Conservation (phyloP, 78 protist genomes). For the Diacronema lutheri region DNA sequence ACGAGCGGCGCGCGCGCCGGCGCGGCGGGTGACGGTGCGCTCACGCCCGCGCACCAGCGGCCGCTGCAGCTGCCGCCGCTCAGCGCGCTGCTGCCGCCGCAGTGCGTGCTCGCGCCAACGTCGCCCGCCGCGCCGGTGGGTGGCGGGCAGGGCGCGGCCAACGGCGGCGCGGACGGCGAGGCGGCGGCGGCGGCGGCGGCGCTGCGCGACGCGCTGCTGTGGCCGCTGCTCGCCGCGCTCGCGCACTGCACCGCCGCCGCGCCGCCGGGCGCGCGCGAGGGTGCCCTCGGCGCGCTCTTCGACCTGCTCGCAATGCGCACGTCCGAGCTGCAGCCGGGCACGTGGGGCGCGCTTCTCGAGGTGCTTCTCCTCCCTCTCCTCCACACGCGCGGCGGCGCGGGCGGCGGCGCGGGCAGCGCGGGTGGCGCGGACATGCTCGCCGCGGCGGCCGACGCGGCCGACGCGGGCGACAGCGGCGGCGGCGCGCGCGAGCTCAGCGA, state of each 20-base stretch:
- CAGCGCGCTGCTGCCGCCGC: not conserved
- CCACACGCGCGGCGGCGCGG: not conserved
- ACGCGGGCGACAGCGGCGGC: too few species aligned
- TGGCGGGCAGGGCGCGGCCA: not conserved
- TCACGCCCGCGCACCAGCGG: not conserved
- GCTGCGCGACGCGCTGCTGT: not conserved
- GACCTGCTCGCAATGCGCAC: not conserved
- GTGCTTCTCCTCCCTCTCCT: not conserved
- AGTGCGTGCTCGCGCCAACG: not conserved
- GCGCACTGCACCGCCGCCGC: not conserved
- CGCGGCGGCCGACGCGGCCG: too few species aligned
- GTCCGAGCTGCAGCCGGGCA: too few species aligned
- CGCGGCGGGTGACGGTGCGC: too few species aligned
- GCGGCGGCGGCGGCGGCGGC: not conserved
- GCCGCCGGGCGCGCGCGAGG: not conserved
- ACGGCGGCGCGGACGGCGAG: not conserved
- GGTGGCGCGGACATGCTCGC: too few species aligned
- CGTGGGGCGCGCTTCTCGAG: not conserved
- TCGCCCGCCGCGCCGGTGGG: not conserved
- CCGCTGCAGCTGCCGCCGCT: not conserved
- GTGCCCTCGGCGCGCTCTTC: not conserved
- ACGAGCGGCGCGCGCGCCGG: too few species aligned
- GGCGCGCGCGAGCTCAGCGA: too few species aligned
- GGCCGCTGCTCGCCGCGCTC: conserved; percentile 1
- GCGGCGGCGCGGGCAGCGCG: not conserved